Base-by-base conservation (phyloP, 306 rosid genomes). In the Malus orientalis region DNA sequence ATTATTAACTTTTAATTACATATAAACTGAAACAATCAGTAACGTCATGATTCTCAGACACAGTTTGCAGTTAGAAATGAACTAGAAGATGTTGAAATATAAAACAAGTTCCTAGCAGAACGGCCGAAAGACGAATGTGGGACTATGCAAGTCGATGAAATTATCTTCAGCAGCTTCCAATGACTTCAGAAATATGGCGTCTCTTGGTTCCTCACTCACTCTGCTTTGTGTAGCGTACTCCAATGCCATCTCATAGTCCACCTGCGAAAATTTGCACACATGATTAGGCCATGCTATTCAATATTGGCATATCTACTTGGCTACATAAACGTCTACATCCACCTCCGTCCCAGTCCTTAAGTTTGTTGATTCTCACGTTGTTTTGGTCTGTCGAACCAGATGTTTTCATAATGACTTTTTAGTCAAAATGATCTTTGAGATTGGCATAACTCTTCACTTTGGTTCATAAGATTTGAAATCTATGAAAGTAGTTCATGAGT, bases 161-260 rank as follows among this genome's bases (percentile, higher is more conserved):
- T 79, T 81, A 62, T 89, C 77, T 64, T 88, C 88, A 61, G 85
- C 85, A 45, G 84, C 82, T 79, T 95, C 93, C 76, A 90, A 59
- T 76, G 98, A 74, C 58, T 88, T 86, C 29, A 95, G 80, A 47
- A 80, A 92, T 75, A 90, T 76, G 29, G 84, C 65, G 84, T 92
- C 92, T 85, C 87, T 85, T 73, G 98, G 93, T 74, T 95, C 97
- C 79, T 91, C 98, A 75, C 92, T 95, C 74, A 89, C 98, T 77
- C 96, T 96, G 81, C 96, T 88, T 60, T 92, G 94, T 61, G 98
- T 87, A 18, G 98, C 98, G 79, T 89, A 95, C 78, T 95, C 98
- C 85, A 92, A 68, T 22, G 96, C 96, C 98, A 95, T 95, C 79
- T 95, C 98, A 65, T 88, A 91, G 88, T 95, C 98, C 76, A 92